Evolutionary conservation across 306 rosid species (phyloP), one percentile per base, ranked within the genome.

Genomic region (Sphenostylis stenocarpa): DNA sequence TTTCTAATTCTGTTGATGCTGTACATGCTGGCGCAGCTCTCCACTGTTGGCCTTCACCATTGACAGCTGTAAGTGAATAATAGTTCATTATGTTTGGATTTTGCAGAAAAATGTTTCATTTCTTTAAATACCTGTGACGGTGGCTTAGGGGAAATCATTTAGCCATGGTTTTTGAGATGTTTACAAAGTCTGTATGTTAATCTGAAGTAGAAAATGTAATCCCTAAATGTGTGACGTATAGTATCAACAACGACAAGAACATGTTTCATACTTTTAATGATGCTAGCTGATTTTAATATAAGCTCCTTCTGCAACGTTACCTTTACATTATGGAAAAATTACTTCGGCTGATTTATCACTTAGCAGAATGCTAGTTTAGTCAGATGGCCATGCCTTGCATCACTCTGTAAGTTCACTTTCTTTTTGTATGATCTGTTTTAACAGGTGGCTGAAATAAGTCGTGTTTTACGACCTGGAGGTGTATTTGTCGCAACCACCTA

Each of bases 1-100:
- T 84, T 74, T 88, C 98, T 58, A 80, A 90, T 82, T 95, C 97
- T 75, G 47, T 95, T 57, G 97, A 95, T 79, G 97, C 97, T 19
- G 88, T 95, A 82, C 98, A 92, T 75, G 97, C 97, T 43, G 98
- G 98, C 41, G 97, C 98, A 49, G 98, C 97, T 80, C 31, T 95
- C 44, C 97, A 95, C 61, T 95, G 98, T 78, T 90, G 98, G 98
- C 98, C 97, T 84, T 92, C 97, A 78, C 97, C 97, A 52, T 88
- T 83, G 65, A 76, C 91, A 21, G 97, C 88, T 81, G 98, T 95
- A 82, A 86, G 98, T 77, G 55, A 61, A 75, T 76, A 79, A 20
- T 44, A 71, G 24, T 67, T 31, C 67, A 17, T 77, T 44, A 21
- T 51, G 19, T 21, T 53, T 51, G 43, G 58, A 60, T 39, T 52